Evolutionary conservation across 345 rosid genomes (phyloP).

Genomic region (Arabis hirsuta): DNA sequence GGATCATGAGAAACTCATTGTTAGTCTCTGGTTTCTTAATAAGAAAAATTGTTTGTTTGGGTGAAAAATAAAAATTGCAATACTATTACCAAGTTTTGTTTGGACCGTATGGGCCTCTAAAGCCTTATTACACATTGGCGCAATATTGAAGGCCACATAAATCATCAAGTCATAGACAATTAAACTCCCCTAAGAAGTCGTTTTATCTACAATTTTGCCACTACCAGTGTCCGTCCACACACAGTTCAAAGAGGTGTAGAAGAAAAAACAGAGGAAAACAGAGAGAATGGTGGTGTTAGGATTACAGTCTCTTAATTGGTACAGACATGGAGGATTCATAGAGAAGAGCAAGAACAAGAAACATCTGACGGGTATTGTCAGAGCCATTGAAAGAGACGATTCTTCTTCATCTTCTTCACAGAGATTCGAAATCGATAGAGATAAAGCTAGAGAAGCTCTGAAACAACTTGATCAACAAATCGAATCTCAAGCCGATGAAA

Average conservation of each 20-base stretch:
- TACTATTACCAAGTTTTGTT: too few relatives aligned
- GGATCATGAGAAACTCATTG: too few relatives aligned
- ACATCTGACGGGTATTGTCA: slow-evolving; percentile 17
- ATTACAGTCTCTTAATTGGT: slow-evolving; percentile 21
- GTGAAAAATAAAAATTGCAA: too few relatives aligned
- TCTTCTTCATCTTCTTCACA: slow-evolving; percentile 35
- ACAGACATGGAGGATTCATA: slow-evolving; percentile 24
- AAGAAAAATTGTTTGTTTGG: too few relatives aligned
- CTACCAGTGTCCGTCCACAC: slow-evolving; percentile 27
- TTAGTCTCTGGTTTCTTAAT: too few relatives aligned
- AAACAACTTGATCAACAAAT: slow-evolving; percentile 76
- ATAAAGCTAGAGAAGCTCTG: slow-evolving; percentile 74
- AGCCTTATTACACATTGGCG: not conserved
- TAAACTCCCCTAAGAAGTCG: not conserved
- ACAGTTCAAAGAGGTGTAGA: not conserved
- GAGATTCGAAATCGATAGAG: slow-evolving; percentile 62
- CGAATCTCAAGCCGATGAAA: slow-evolving; percentile 62
- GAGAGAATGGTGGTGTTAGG: slow-evolving; percentile 33
- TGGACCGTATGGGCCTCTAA: not conserved
- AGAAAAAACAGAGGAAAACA: slow-evolving; percentile 21
- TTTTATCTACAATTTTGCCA: slow-evolving; percentile 33
- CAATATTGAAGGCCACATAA: not conserved
- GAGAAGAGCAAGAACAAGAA: slow-evolving; percentile 27
- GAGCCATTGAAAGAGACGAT: slow-evolving; percentile 31
- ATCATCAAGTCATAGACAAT: not conserved